Conservation (phyloP, 1,139 yeast species). For the Debaryomyces subglobosus region DNA sequence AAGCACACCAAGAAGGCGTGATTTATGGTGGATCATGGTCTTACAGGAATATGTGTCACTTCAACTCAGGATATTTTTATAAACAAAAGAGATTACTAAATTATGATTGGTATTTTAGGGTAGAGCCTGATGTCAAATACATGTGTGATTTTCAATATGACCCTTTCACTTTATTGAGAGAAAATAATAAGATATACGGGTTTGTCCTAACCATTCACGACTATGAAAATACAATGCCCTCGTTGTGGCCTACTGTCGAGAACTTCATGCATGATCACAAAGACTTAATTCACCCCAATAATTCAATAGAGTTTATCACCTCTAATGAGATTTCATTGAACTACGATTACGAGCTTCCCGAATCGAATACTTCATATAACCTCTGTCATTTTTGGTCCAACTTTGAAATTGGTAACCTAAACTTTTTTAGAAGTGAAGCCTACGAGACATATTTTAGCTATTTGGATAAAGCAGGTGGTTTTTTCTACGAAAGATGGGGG, state of each 20-base stretch:
- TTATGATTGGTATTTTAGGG: constrained; percentile 50
- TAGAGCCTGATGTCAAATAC: constrained; percentile 51
- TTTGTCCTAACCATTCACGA: constrained; percentile 49
- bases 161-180: constrained; percentile 42
- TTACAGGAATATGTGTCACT: constrained; percentile 53
- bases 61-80: constrained; percentile 50
- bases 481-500: constrained; percentile 95
- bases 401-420: constrained; percentile 82
- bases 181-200: constrained; percentile 43
- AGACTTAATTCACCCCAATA: constrained; percentile 65
- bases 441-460: constrained; percentile 71
- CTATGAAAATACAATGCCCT: constrained; percentile 57
- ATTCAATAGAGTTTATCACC: constrained; percentile 69
- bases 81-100: constrained; percentile 41
- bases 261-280: constrained; percentile 64
- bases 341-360: constrained; percentile 18
- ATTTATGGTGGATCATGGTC: constrained; percentile 46
- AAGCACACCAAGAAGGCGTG: constrained; percentile 28
- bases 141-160: constrained; percentile 54
- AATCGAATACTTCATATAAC: constrained; percentile 64
- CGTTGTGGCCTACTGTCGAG: constrained; percentile 78
- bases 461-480: constrained; percentile 77
- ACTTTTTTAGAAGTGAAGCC: constrained; percentile 74
- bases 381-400: constrained; percentile 96
- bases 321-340: constrained; percentile 52